Percentiles rank a stretch among this genome's conserved stretches.
phyloP scores from a whole-genome alignment of 73 alveolate species.

The Tetrahymena elliotti region DNA sequence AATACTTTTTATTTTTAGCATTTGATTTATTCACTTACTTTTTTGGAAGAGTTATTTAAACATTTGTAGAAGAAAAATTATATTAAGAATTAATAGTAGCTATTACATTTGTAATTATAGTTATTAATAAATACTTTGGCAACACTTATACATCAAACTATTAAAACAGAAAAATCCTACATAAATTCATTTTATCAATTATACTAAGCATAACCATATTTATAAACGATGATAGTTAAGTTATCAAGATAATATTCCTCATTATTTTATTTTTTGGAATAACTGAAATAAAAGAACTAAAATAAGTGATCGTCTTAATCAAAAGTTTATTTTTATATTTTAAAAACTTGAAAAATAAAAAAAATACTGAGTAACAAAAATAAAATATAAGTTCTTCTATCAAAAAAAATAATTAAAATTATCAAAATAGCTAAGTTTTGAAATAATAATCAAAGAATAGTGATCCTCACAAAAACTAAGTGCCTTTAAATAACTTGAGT shows the following conservation, averaged over 20 bases:
- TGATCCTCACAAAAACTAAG: no score
- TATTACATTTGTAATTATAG: neutral
- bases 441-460: no score
- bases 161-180: neutral
- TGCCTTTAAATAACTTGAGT: neutral
- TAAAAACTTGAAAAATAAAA: neutral
- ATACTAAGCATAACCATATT: neutral
- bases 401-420: no score
- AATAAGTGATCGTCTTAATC: neutral
- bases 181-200: neutral
- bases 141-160: neutral
- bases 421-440: no score
- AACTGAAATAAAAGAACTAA: neutral
- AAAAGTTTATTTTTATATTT: neutral
- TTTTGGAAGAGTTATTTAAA: neutral
- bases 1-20: neutral
- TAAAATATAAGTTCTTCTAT: no score
- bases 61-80: neutral
- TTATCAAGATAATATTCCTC: neutral
- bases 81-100: neutral
- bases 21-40: neutral
- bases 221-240: neutral
- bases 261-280: neutral
- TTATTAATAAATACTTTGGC: neutral
- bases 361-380: no score